Evolutionary conservation across 306 rosid genomes (phyloP), one percentile per base, ranked within the genome.

Genomic region (Begonia masoniana): DNA sequence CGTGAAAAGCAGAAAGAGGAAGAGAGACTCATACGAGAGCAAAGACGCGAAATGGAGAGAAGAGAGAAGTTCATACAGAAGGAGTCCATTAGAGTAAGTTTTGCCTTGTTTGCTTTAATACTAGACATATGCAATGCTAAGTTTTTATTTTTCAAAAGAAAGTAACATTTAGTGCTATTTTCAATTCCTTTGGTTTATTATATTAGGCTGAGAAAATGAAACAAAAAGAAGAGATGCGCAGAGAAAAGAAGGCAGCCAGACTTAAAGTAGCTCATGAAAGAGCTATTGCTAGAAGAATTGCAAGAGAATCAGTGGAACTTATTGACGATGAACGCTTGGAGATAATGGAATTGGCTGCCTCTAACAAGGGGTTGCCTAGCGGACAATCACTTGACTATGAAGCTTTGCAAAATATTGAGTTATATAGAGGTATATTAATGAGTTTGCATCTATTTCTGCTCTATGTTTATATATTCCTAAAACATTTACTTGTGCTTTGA

Each of bases 1-100:
- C 95, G 84, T 62, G 95, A 85, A 72, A 85, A 76, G 71, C 89
- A 62, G 59, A 67, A 72, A 48, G 87, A 81, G 78, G 87, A 81
- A 62, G 95, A 85, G 66, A 81, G 82, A 68, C 58, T 24, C 67
- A 71, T 69, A 58, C 79, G 87, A 69, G 87, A 85, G 68, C 91
- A 76, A 54, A 77, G 74, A 74, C 87, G 91, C 45, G 95, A 85
- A 65, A 68, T 63, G 46, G 80, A 72, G 62, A 72, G 82, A 26
- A 76, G 67, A 62, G 87, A 85, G 61, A 85, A 75, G 74, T 47
- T 79, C 66, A 74, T 85, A 75, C 84, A 43, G 53, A 85, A 82
- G 68, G 91, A 82, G 71, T 76, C 82, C 36, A 65, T 85, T 42
- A 72, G 77, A 71, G 95, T 85, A 73, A 61, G 84, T 60, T 58